phyloP scores from a whole-genome alignment of 169 alveolate species.

The Plasmodium fragile region DNA sequence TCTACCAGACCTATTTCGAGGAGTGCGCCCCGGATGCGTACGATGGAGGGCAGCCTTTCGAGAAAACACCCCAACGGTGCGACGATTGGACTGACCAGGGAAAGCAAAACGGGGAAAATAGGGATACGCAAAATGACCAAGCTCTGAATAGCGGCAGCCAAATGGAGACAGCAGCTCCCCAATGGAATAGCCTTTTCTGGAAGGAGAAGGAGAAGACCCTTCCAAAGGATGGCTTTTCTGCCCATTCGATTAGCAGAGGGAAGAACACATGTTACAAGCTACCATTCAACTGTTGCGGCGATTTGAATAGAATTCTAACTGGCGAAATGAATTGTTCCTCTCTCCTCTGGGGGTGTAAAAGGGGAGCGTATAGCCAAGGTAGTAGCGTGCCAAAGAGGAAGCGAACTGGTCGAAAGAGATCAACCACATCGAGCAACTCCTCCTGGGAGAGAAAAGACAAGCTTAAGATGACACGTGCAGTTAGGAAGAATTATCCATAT shows the following conservation, averaged over 20 bases:
- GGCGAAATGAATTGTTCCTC: conserved; percentile 19
- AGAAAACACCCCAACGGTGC: background rate
- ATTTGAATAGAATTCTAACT: conserved; percentile 4
- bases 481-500: background rate
- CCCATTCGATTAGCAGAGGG: background rate
- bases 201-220: background rate
- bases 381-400: background rate
- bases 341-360: background rate
- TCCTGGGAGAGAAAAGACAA: conserved; percentile 13
- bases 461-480: background rate
- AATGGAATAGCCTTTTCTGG: background rate
- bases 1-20: conserved; percentile 13
- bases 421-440: background rate
- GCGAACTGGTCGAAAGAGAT: conserved; percentile 3
- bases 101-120: background rate
- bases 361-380: background rate
- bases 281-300: conserved; percentile 23
- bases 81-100: background rate
- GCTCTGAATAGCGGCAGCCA: background rate
- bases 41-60: background rate
- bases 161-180: background rate
- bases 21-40: background rate
- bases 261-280: background rate
- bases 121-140: background rate
- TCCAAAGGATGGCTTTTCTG: background rate